These are phyloP conservation scores for Xylaria palmicola DNA, from an alignment of 495 filamentous ascomycete species.

Conservation along the genomic window DNA sequence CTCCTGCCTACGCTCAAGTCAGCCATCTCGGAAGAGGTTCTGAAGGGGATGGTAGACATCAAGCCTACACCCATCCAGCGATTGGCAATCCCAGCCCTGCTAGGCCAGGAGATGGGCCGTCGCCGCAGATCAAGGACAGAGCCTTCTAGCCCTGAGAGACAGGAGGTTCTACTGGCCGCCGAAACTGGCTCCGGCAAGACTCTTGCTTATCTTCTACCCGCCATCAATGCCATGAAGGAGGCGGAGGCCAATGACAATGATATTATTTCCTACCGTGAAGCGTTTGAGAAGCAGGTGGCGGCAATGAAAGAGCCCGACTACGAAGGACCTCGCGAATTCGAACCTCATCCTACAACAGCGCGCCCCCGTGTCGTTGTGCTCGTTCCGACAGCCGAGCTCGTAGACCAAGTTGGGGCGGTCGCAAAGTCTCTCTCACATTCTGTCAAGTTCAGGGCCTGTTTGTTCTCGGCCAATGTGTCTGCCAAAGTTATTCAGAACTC, in stretches of 20 bases:
- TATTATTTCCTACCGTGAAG: constrained; percentile 51
- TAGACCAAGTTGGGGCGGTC: constrained; percentile 77
- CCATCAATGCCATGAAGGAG: constrained; percentile 78
- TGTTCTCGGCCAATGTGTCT: constrained; percentile 73
- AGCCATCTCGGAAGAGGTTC: constrained; percentile 65
- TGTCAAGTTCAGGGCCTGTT: constrained; percentile 75
- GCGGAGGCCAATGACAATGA: constrained; percentile 65
- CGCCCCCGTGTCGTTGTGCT: constrained; percentile 83
- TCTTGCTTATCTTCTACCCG: constrained; percentile 81
- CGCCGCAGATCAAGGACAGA: constrained; percentile 16
- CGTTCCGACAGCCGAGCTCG: constrained; percentile 91
- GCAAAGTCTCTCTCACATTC: constrained; percentile 79
- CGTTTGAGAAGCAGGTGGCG: constrained; percentile 41
- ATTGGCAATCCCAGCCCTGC: constrained; percentile 77
- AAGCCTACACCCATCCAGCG: constrained; percentile 85
- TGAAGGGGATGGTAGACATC: constrained; percentile 68
- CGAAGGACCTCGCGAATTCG: constrained; percentile 56
- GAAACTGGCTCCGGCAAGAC: constrained; percentile 98
- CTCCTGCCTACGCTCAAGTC: constrained; percentile 72
- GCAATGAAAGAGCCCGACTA: constrained; percentile 50
- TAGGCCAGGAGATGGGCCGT: constrained; percentile 46
- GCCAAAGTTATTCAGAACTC: constrained; percentile 80
- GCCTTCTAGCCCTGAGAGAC: constrained; percentile 37
- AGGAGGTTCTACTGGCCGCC: constrained; percentile 84
- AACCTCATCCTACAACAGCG: constrained; percentile 67